These are phyloP conservation scores for Hyparrhenia diplandra DNA, from an alignment of 176 grass and related monocot genomes.

Conservation along the genomic window DNA sequence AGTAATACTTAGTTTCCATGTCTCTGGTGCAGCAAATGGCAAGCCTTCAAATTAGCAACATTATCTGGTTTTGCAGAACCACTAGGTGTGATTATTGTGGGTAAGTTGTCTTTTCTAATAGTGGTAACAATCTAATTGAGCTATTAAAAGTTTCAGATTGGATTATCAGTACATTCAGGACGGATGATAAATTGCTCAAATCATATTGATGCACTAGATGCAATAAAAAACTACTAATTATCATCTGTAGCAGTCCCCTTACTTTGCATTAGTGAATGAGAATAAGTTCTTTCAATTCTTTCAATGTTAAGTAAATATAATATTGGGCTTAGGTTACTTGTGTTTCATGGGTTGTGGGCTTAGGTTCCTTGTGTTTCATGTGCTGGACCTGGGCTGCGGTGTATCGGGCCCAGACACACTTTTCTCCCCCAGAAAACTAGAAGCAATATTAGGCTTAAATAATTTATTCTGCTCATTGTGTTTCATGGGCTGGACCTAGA, in stretches of 20 bases:
- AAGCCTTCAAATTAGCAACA: conserved; percentile 94
- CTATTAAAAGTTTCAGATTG: too few species aligned
- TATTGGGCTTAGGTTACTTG: not conserved
- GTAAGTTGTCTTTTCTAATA: conserved; percentile 37
- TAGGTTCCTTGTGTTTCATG: not conserved
- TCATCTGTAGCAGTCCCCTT: not conserved
- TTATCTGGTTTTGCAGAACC: conserved; percentile 94
- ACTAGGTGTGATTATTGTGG: conserved; percentile 78
- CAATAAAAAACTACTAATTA: not conserved
- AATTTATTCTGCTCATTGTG: too few species aligned
- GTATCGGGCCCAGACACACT: not conserved
- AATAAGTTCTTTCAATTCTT: not conserved
- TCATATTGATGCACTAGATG: not conserved
- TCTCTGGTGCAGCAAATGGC: conserved; percentile 88
- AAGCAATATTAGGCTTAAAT: not conserved
- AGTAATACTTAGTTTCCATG: conserved; percentile 29
- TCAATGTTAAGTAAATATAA: not conserved
- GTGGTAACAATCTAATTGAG: too few species aligned
- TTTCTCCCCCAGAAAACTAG: not conserved
- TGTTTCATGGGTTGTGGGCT: not conserved
- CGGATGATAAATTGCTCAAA: not conserved
- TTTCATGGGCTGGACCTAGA: not conserved
- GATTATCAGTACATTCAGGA: not conserved
- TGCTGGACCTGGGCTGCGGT: not conserved
- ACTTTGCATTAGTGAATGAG: not conserved